These are phyloP conservation scores for Salix exigua DNA, from an alignment of 345 rosid genomes.

Conservation along the genomic window DNA sequence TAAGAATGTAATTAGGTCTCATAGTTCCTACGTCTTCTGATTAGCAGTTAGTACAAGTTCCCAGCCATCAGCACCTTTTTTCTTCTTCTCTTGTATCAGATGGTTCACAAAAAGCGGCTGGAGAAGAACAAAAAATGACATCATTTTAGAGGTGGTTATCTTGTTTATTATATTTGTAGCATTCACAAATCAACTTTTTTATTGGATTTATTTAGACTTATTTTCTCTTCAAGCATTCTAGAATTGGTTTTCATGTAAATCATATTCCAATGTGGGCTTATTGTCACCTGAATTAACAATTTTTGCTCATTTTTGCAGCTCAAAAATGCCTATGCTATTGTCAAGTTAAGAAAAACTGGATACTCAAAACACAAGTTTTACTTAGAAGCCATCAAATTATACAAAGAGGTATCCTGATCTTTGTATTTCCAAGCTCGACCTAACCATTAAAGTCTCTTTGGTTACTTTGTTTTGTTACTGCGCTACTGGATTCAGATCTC, in stretches of 20 bases:
- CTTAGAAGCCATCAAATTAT: constrained; percentile 62
- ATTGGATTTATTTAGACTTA: not conserved
- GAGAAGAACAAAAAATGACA: constrained; percentile 85
- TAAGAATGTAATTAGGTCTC: not conserved
- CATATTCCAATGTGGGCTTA: not conserved
- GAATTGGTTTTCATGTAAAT: not conserved
- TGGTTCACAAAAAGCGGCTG: constrained; percentile 87
- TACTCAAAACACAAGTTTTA: constrained; percentile 76
- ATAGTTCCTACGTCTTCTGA: not conserved
- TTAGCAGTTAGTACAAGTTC: not conserved
- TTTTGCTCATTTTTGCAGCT: constrained; percentile 44
- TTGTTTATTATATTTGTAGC: constrained; percentile 2
- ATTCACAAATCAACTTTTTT: not conserved
- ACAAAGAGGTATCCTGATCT: constrained; percentile 58
- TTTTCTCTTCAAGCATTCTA: not conserved
- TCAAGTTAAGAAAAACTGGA: constrained; percentile 80
- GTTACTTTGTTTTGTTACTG: not conserved
- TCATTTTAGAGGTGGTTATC: constrained; percentile 57
- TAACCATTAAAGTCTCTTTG: not conserved
- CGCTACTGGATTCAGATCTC: not conserved
- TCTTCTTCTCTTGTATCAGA: constrained; percentile 36
- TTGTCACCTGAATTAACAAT: not conserved
- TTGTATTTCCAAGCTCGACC: not conserved
- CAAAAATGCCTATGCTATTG: constrained; percentile 79
- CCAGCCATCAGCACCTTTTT: constrained; percentile 6